Conservation (phyloP, 805 yeast species). For the Ogataea degrootiae region DNA sequence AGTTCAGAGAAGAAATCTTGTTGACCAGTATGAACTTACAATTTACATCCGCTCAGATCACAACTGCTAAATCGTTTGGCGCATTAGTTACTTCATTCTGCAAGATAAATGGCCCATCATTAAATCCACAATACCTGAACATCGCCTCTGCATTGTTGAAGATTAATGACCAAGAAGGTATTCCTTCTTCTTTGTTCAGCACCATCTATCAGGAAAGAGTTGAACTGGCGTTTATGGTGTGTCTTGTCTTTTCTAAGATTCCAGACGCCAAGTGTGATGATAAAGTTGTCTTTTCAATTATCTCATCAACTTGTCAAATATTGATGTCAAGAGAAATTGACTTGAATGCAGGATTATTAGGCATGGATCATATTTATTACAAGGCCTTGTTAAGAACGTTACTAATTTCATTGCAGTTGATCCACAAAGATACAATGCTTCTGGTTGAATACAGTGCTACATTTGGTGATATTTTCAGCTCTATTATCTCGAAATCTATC, state of each 20-base stretch:
- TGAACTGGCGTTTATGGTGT: constrained; percentile 58
- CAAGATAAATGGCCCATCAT: constrained; percentile 32
- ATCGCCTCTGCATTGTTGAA: constrained; percentile 47
- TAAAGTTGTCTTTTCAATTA: constrained; percentile 36
- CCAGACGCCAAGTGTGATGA: constrained; percentile 28
- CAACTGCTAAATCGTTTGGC: constrained; percentile 72
- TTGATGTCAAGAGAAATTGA: constrained; percentile 47
- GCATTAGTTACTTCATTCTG: constrained; percentile 68
- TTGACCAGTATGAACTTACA: constrained; percentile 62
- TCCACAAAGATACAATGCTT: constrained; percentile 35
- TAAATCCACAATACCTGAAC: constrained; percentile 25
- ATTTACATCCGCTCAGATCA: constrained; percentile 58
- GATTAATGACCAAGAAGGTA: constrained; percentile 47
- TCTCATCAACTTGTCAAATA: constrained; percentile 39
- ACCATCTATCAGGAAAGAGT: constrained; percentile 57
- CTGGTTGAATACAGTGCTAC: constrained; percentile 46
- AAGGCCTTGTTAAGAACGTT: constrained; percentile 59
- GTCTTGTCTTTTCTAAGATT: constrained; percentile 35
- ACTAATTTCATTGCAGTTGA: constrained; percentile 42
- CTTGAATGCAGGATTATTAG: constrained; percentile 38
- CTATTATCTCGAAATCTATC: constrained; percentile 64
- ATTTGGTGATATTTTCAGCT: constrained; percentile 53
- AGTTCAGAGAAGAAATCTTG: constrained; percentile 45
- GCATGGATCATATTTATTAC: constrained; percentile 37
- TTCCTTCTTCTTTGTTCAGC: constrained; percentile 41